Conservation (phyloP, 176 grass and related monocot species). For the Lolium perenne region DNA sequence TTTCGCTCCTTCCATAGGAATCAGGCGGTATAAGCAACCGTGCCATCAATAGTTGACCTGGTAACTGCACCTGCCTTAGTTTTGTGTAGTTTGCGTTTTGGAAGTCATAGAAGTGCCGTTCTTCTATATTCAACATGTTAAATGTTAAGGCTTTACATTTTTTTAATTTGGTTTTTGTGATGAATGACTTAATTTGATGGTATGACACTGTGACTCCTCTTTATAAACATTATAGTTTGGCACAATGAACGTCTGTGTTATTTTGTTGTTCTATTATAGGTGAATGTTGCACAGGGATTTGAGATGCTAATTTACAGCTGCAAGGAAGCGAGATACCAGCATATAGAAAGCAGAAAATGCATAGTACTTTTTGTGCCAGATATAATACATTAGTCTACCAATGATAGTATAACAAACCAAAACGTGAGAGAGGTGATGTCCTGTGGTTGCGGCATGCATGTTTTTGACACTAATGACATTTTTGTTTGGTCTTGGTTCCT, state of each 20-base stretch:
- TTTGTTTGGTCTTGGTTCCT: background rate
- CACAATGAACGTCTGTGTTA: background rate
- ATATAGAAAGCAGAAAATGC: background rate
- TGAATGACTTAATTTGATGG: constrained; percentile 1
- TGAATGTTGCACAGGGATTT: background rate
- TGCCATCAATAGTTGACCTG: no score
- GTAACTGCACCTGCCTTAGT: constrained; percentile 9
- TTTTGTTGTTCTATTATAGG: background rate
- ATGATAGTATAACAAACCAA: constrained; percentile 12
- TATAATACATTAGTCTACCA: constrained; percentile 3
- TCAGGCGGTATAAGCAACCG: no score
- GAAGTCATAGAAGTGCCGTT: background rate
- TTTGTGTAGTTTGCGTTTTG: constrained; percentile 14
- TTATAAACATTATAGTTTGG: background rate
- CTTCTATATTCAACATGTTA: background rate
- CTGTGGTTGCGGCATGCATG: background rate
- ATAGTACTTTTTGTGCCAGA: background rate
- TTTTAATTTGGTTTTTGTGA: background rate
- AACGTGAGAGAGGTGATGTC: background rate
- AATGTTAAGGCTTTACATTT: background rate
- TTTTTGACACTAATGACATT: background rate
- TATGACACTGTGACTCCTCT: background rate
- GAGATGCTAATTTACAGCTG: background rate
- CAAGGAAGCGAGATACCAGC: background rate
- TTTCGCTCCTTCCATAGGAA: no score